Evolutionary conservation across 2,329 filamentous ascomycete genomes (phyloP), one percentile per base, ranked within the genome.

Genomic region (Hymenoscyphus linearis): DNA sequence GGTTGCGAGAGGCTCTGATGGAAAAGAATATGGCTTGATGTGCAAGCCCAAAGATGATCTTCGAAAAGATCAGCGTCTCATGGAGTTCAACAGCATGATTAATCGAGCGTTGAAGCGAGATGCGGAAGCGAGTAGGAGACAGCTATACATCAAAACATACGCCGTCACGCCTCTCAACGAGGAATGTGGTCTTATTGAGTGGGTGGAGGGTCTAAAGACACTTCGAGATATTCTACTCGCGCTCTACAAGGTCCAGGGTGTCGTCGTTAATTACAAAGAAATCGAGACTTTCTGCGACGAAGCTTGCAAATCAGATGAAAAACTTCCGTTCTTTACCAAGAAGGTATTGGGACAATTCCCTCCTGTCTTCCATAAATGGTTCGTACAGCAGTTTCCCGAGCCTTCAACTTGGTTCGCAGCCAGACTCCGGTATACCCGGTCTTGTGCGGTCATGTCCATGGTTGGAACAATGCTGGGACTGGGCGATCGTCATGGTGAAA

Each of bases 81-180:
- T 99, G 93, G 96, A 99, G 73, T 99, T 99, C 80, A 99, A 98
- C 73, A 87, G 89, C 53, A 95, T 98, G 85, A 98, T 99, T 78
- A 99, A 99, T 73, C 85, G 95, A 62, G 91, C 93, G 2, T 77
- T 99, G 60, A 96, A 97, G 72, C 87, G 90, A 64, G 93, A 98
- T 70, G 87, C 93, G 2, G 93, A 97, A 72, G 90, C 92, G 16
- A 96, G 90, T 74, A 89, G 91, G 73, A 85, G 95, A 16, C 90
- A 95, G 66, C 82, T 99, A 60, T 96, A 96, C 74, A 96, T 99
- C 75, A 92, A 93, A 71, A 99, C 95, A 0, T 99, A 99, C 70
- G 92, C 91, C 6, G 96, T 99, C 13, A 96, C 93, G 4, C 96
- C 95, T 1, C 79, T 99, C 55, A 98, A 96, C 73, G 96, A 99